These are phyloP conservation scores for Boletus bicolor DNA, from an alignment of 768 basidiomycete genomes.

Conservation along the genomic window DNA sequence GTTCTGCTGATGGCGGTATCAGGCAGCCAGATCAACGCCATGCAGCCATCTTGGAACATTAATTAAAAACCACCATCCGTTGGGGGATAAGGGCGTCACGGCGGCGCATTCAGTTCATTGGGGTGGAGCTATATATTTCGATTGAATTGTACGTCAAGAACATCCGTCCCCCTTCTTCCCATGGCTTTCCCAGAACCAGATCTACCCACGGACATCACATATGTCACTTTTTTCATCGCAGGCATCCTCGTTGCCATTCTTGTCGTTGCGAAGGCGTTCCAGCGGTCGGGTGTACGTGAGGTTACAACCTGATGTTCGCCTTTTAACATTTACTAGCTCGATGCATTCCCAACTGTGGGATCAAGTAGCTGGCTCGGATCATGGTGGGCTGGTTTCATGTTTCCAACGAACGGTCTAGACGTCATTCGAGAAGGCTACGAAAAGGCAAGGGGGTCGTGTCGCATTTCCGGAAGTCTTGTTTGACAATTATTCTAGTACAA, in stretches of 20 bases:
- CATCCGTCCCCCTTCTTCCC: neutral
- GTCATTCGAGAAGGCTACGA: neutral
- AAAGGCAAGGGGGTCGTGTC: neutral
- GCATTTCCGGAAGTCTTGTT: neutral
- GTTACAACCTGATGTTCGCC: too few species aligned
- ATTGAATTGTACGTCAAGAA: neutral
- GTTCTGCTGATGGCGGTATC: neutral
- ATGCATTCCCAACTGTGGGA: slow-evolving; percentile 31
- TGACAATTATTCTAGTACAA: neutral
- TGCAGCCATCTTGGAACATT: neutral
- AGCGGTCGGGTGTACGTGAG: neutral
- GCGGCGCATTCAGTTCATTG: neutral
- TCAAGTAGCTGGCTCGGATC: slow-evolving; percentile 27
- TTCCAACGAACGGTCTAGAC: slow-evolving; percentile 11
- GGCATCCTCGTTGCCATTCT: neutral
- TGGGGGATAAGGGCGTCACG: neutral
- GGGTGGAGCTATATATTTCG: neutral
- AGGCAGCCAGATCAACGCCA: too few species aligned
- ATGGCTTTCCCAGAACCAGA: neutral
- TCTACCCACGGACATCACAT: neutral
- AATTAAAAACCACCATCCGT: neutral
- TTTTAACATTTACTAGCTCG: neutral
- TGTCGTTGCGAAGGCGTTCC: neutral
- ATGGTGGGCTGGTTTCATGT: slow-evolving; percentile 21
- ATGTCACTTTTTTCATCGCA: neutral